Base-by-base conservation (phyloP, 1,139 yeast genomes). In the Protomyces inouyei region DNA sequence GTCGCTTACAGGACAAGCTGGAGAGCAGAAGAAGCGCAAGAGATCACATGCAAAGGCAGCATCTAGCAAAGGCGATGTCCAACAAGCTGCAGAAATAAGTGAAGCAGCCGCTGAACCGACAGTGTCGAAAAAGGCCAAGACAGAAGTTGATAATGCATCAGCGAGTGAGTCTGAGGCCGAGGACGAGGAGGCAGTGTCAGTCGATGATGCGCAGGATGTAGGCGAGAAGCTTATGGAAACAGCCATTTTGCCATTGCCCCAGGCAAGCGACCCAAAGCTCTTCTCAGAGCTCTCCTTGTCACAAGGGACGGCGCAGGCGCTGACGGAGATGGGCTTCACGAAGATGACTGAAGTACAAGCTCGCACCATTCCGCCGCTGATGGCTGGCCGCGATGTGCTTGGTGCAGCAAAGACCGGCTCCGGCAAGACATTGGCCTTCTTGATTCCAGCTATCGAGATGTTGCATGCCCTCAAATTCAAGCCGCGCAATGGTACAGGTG, bases 321-420 rank as follows among this genome's bases (percentile, higher is more conserved):
- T 92, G 68, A 57, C 64, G 3, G 86, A 84, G 53, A 88, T 93
- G 96, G 97, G 97, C 0, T 92, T 92, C 77, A 80, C 83, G 21
- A 86, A 80, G 66, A 89, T 92, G 97, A 93, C 98, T 4, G 83
- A 86, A 67, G 97, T 92, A 14, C 98, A 92, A 77, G 88, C 95
- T 45, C 85, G 91, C 75, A 90, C 98, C 16, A 92, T 92, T 66
- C 98, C 98, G 8, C 97, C 98, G 16, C 80, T 93, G 69, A 79
- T 92, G 71, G 97, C 98, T 0, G 98, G 98, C 53, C 84, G 92
- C 71, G 98, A 92, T 77, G 97, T 92, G 32, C 82, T 92, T 65
- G 98, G 97, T 70, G 97, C 98, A 61, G 98, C 98, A 65, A 92
- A 93, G 78, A 93, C 98, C 1, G 98, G 98, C 56, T 91, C 97